Evolutionary conservation across 495 filamentous ascomycete genomes (phyloP).

Genomic region (Rostrohypoxylon terebratum): DNA sequence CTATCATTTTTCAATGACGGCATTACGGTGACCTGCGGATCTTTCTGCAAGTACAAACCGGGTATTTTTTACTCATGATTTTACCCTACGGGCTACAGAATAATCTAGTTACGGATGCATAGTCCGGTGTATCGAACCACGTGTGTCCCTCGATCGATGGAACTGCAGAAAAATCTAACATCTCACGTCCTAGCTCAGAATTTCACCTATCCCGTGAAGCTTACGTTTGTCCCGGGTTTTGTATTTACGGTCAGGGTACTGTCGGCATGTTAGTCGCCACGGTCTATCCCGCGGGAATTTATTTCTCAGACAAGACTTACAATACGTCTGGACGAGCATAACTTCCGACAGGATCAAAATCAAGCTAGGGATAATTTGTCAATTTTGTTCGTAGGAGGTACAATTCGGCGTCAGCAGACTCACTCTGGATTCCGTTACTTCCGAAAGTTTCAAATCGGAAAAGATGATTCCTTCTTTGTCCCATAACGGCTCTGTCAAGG

Average conservation of each 20-base stretch:
- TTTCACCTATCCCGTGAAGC: conserved; percentile 35
- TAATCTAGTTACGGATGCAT: conserved; percentile 3
- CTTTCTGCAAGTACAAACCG: conserved; percentile 23
- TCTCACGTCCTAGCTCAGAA: background rate
- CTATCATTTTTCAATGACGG: conserved; percentile 20
- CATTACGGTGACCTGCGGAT: conserved; percentile 26
- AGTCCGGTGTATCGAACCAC: conserved; percentile 14
- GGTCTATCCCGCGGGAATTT: background rate
- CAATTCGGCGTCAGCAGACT: conserved; percentile 17
- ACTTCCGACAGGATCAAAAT: conserved; percentile 58
- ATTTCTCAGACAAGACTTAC: conserved; percentile 44
- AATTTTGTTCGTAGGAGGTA: conserved; percentile 3
- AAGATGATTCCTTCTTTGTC: conserved; percentile 57
- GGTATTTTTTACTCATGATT: conserved; percentile 20
- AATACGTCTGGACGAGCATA: conserved; percentile 58
- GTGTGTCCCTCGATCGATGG: conserved; percentile 21
- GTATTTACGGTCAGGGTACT: conserved; percentile 55
- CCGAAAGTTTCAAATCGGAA: conserved; percentile 51
- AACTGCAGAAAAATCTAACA: background rate
- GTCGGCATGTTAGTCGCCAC: conserved; percentile 15
- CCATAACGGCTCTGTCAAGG: conserved; percentile 55
- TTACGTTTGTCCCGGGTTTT: conserved; percentile 52
- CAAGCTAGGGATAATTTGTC: conserved; percentile 46
- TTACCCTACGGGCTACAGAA: conserved; percentile 25
- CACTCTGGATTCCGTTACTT: conserved; percentile 54